Evolutionary conservation across 2,329 filamentous ascomycete species (phyloP), one percentile per base, ranked within the genome.

Genomic region (Eutypa lata): DNA sequence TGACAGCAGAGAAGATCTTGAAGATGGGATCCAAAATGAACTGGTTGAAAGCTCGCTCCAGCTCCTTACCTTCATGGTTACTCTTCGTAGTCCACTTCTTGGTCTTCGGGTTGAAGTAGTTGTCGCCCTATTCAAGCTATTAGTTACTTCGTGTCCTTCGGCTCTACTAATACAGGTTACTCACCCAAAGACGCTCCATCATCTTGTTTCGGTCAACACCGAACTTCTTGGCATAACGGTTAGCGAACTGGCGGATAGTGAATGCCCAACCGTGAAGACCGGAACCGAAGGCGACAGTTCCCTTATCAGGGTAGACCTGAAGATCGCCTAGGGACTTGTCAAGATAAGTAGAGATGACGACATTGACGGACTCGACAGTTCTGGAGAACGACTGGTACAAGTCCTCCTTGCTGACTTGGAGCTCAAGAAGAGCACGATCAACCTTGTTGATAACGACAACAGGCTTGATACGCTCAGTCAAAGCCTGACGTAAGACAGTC

Each of bases 361-460:
- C 94, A 85, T 99, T 99, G 76, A 99, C 94, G 71, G 93, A 97
- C 88, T 99, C 94, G 71, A 99, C 92, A 76, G 94, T 96, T 88
- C 93, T 90, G 62, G 91, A 92, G 89, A 99, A 99, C 75, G 93
- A 96, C 84, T 97, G 93, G 88, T 96, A 99, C 66, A 99, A 82
- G 74, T 99, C 94, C 82, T 99, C 94, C 88, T 97, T 97, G 79
- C 86, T 88, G 72, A 97, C 88, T 83, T 99, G 94, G 62, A 99
- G 87, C 82, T 99, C 94, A 75, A 99, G 91, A 73, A 99, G 90
- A 79, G 94, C 92, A 81, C 94, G 93, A 76, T 99, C 94, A 78
- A 99, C 94, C 89, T 99, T 99, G 91, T 99, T 99, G 87, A 99
- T 97, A 79, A 97, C 89, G 75, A 97, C 86, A 72, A 99, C 93